A percentile compares a stretch with the other conserved stretches of the same genome.
phyloP scores from a whole-genome alignment of 1,284 basidiomycete genomes.

The Mycena citricolor region DNA sequence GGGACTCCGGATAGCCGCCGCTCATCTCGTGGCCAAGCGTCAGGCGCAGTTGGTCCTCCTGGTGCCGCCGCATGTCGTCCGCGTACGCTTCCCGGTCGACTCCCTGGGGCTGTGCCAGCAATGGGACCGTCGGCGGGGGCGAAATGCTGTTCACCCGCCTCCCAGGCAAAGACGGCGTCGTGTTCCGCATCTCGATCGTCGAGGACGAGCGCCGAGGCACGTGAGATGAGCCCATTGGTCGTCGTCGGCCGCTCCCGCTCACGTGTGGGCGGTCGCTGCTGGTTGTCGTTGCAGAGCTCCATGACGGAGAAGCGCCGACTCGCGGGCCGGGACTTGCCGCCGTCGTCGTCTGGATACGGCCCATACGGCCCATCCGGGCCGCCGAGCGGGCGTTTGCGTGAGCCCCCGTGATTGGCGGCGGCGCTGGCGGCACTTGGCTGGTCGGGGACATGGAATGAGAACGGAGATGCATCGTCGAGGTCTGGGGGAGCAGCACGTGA shows the following conservation, averaged over 20 bases:
- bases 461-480: constrained; percentile 56
- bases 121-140: constrained; percentile 6
- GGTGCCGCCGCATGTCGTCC: constrained; percentile 26
- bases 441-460: constrained; percentile 75
- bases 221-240: constrained; percentile 33
- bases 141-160: constrained; percentile 17
- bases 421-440: constrained; percentile 22
- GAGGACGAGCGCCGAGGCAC: constrained; percentile 37
- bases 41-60: constrained; percentile 24
- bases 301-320: constrained; percentile 77
- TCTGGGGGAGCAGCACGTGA: constrained; percentile 9
- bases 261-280: constrained; percentile 8
- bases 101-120: not conserved
- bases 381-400: constrained; percentile 65
- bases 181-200: constrained; percentile 29
- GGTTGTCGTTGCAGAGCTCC: constrained; percentile 77
- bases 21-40: constrained; percentile 15
- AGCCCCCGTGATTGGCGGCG: constrained; percentile 17
- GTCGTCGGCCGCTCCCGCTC: constrained; percentile 28
- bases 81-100: constrained; percentile 26
- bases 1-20: constrained; percentile 1
- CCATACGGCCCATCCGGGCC: constrained; percentile 53
- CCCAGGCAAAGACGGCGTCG: constrained; percentile 15
- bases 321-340: constrained; percentile 66
- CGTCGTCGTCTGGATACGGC: constrained; percentile 45